Conservation (phyloP, 2,329 filamentous ascomycete species). For the Ophiosphaerella korrae region DNA sequence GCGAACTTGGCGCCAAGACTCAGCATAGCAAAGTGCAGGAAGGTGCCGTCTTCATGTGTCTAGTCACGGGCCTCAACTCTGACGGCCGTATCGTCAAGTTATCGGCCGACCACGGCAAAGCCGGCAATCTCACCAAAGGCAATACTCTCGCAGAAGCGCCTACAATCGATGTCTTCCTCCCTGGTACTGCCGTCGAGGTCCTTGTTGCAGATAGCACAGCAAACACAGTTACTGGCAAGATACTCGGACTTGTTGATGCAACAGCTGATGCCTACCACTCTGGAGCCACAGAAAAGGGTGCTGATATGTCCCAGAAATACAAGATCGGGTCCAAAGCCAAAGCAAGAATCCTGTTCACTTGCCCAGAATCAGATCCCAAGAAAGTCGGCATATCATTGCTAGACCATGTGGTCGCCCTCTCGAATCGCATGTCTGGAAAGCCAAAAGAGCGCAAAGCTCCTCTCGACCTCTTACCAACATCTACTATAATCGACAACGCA, state of each 20-base stretch:
- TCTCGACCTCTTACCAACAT: slow-evolving; percentile 68
- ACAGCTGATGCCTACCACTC: slow-evolving; percentile 92
- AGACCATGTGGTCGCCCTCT: slow-evolving; percentile 78
- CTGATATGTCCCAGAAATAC: slow-evolving; percentile 76
- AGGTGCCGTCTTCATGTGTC: slow-evolving; percentile 82
- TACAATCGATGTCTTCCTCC: slow-evolving; percentile 86
- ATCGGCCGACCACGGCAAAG: slow-evolving; percentile 72
- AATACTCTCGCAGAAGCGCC: slow-evolving; percentile 75
- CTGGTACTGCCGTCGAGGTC: slow-evolving; percentile 87
- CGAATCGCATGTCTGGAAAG: slow-evolving; percentile 45
- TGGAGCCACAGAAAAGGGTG: slow-evolving; percentile 70
- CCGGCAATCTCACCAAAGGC: slow-evolving; percentile 69
- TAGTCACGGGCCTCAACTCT: slow-evolving; percentile 74
- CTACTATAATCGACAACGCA: slow-evolving; percentile 76
- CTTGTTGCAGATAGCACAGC: slow-evolving; percentile 76
- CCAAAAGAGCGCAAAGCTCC: slow-evolving; percentile 57
- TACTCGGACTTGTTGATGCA: slow-evolving; percentile 88
- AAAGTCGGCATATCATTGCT: slow-evolving; percentile 89
- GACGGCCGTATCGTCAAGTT: slow-evolving; percentile 87
- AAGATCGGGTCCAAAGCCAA: slow-evolving; percentile 84
- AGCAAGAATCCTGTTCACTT: slow-evolving; percentile 85
- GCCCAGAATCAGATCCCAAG: slow-evolving; percentile 75
- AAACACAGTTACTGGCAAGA: slow-evolving; percentile 82
- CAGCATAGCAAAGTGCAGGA: slow-evolving; percentile 74
- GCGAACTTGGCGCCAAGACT: slow-evolving; percentile 73